Base-by-base conservation (phyloP, 1,284 basidiomycete genomes). In the Sanguinoderma infundibulare region DNA sequence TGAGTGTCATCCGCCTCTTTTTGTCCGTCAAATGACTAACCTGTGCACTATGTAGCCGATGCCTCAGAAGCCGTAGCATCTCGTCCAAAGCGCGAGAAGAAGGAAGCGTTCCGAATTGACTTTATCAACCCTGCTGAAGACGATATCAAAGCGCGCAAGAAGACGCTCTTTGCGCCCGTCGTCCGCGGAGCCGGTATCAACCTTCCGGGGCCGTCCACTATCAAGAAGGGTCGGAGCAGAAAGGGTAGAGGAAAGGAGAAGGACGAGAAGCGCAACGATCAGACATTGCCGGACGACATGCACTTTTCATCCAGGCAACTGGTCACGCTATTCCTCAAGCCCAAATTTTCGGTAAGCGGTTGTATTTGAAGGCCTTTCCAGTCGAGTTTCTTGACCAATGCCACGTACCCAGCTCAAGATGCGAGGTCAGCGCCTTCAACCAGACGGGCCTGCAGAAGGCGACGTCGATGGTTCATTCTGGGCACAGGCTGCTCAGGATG, bases 381-480 rank as follows among this genome's bases (percentile, higher is more conserved):
- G n/a, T 39, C 60, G 36, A 28, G 17, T 8, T 53, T 35, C 42
- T 6, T n/a, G n/a, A 32, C 26, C 28, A 17, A 26, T 44, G 17
- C 10, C 7, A 9, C 22, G 30, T 20, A 7, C 14, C 1, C 53
- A 95, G 94, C 76, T 96, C 22, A 90, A 87, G 71, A 93, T 94
- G 91, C 87, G 92, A 20, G 89, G 91, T 12, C 85, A 85, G 60
- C 81, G 81, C 50, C 85, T 81, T 17, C 76, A 77, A 46, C 77
- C 85, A 55, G 85, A 89, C 63, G 81, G 83, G 55, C 80, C 81
- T 32, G 85, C 81, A 12, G 89, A 93, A 65, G 94, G 90, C 39
- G 95, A 96, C 73, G 89, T 96, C 26, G 95, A 98, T 72, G 94
- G 95, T 74, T 89, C 92, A 64, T 98, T 96, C 79, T 98, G 97